Percentiles rank a stretch among this genome's conserved stretches.
Conservation (phyloP, 2,329 filamentous ascomycete species). For the Neofusicoccum sp. region DNA sequence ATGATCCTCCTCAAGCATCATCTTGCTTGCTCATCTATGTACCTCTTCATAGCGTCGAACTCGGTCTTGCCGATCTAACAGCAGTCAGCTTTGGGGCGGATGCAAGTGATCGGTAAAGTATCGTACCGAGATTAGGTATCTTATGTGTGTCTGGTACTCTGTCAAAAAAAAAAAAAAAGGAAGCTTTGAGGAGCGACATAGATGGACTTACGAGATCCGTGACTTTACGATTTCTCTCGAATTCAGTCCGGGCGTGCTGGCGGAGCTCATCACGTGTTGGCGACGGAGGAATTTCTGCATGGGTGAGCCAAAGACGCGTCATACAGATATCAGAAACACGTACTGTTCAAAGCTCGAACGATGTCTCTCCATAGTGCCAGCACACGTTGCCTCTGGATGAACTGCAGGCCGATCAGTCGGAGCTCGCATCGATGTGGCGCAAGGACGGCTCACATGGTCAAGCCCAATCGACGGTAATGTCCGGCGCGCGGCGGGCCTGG, state of each 20-base stretch:
- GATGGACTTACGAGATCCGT: constrained; percentile 45
- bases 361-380: constrained; percentile 50
- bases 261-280: constrained; percentile 44
- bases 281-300: constrained; percentile 34
- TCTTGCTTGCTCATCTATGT: constrained; percentile 36
- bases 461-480: constrained; percentile 33
- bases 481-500: constrained; percentile 24
- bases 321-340: neutral
- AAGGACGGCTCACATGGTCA: constrained; percentile 31
- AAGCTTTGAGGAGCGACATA: neutral
- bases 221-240: constrained; percentile 46
- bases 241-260: constrained; percentile 49
- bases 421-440: neutral
- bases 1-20: neutral
- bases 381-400: constrained; percentile 49
- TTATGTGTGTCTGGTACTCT: constrained; percentile 41
- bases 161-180: constrained; percentile 17
- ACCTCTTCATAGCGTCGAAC: constrained; percentile 49
- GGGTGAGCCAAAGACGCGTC: neutral
- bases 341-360: constrained; percentile 40
- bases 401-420: constrained; percentile 32
- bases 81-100: neutral
- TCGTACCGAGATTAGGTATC: constrained; percentile 48
- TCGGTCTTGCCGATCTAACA: constrained; percentile 49
- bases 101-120: no score